These are phyloP conservation scores for Penicillium sp. DNA, from an alignment of 2,329 filamentous ascomycete species.

Conservation along the genomic window DNA sequence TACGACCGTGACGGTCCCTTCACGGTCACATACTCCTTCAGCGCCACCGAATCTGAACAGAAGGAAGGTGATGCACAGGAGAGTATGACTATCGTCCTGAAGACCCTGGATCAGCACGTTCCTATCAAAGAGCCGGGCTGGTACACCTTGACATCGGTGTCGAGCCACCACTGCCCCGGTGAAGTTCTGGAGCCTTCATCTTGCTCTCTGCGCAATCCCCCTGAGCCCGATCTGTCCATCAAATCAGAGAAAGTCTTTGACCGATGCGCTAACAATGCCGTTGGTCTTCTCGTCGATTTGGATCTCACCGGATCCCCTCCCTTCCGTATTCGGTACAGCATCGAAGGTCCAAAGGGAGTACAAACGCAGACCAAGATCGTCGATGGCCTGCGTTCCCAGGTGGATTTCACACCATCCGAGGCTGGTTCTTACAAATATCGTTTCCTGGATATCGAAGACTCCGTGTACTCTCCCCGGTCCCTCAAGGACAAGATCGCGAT, in stretches of 20 bases:
- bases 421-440: conserved; percentile 86
- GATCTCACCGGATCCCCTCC: conserved; percentile 91
- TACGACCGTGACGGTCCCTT: conserved; percentile 66
- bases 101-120: conserved; percentile 64
- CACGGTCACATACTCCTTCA: conserved; percentile 79
- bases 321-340: conserved; percentile 78
- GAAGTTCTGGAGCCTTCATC: conserved; percentile 92
- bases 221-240: conserved; percentile 77
- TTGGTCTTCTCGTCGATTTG: conserved; percentile 84
- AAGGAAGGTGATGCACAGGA: conserved; percentile 60
- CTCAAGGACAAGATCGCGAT: conserved; percentile 64
- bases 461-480: conserved; percentile 70
- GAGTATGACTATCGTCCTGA: conserved; percentile 55
- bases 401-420: conserved; percentile 77
- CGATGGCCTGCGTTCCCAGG: conserved; percentile 74
- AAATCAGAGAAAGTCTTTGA: conserved; percentile 82
- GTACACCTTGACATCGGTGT: conserved; percentile 80
- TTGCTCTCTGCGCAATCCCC: conserved; percentile 88
- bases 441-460: conserved; percentile 79
- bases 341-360: conserved; percentile 62
- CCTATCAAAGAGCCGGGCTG: conserved; percentile 76
- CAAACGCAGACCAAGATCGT: conserved; percentile 60
- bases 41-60: conserved; percentile 71
- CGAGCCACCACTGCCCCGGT: conserved; percentile 78
- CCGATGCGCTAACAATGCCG: conserved; percentile 90